Conservation (phyloP, 306 rosid species). For the Vicia sativa region DNA sequence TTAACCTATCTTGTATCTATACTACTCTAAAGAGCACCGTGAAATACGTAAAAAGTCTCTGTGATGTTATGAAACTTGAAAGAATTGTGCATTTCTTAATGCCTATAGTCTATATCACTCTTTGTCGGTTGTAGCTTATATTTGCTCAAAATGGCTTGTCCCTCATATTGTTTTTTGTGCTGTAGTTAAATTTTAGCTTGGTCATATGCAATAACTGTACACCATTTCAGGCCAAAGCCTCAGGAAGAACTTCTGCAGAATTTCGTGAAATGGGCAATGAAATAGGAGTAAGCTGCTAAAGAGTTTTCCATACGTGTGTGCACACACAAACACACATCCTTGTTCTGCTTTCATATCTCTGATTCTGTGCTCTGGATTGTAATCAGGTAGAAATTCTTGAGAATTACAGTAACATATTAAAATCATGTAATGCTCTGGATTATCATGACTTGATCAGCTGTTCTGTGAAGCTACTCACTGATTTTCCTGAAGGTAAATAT, state of each 20-base stretch:
- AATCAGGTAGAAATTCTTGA: slow-evolving; percentile 80
- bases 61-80: slow-evolving; percentile 3
- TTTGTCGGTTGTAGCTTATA: slow-evolving; percentile 10
- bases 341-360: slow-evolving; percentile 31
- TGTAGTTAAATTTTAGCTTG: slow-evolving; percentile 13
- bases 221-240: slow-evolving; percentile 85
- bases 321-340: slow-evolving; percentile 22
- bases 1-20: slow-evolving; percentile 8
- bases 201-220: slow-evolving; percentile 31
- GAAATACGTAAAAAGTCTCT: slow-evolving; percentile 12
- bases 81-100: slow-evolving; percentile 24
- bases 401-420: slow-evolving; percentile 71
- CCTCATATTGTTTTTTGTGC: slow-evolving; percentile 21
- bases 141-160: slow-evolving; percentile 22
- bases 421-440: slow-evolving; percentile 89
- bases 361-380: slow-evolving; percentile 43
- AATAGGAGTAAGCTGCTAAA: slow-evolving; percentile 73
- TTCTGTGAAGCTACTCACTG: slow-evolving; percentile 81
- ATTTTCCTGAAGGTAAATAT: slow-evolving; percentile 79
- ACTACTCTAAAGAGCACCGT: not conserved
- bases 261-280: slow-evolving; percentile 67
- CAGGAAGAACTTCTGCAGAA: slow-evolving; percentile 69
- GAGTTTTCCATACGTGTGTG: slow-evolving; percentile 31
- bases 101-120: not conserved
- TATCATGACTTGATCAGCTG: slow-evolving; percentile 93